Conservation (phyloP, 2,329 filamentous ascomycete genomes). For the Penicillium sp. region DNA sequence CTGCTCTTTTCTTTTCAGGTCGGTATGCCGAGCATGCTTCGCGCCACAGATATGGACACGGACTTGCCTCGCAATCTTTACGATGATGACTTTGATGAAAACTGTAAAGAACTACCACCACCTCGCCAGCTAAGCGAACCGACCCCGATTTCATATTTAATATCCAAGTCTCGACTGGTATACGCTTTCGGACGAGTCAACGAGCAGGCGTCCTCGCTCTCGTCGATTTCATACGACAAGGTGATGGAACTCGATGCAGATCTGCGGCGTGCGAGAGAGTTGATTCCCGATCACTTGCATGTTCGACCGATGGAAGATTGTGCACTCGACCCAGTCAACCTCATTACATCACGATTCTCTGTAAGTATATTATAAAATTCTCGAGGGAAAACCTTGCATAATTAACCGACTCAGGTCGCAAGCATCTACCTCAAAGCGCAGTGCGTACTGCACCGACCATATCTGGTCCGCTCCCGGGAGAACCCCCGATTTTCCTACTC, state of each 20-base stretch:
- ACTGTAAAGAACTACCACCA: conserved; percentile 59
- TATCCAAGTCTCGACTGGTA: conserved; percentile 49
- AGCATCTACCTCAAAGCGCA: conserved; percentile 87
- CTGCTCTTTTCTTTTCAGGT: conserved; percentile 69
- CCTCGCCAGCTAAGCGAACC: conserved; percentile 62
- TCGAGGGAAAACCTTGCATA: background rate
- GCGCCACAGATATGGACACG: conserved; percentile 67
- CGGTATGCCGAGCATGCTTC: conserved; percentile 69
- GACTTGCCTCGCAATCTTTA: conserved; percentile 64
- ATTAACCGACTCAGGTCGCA: conserved; percentile 58
- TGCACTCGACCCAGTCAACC: conserved; percentile 68
- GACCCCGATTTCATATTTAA: conserved; percentile 58
- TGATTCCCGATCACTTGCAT: conserved; percentile 78
- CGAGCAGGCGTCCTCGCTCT: conserved; percentile 47
- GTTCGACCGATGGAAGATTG: conserved; percentile 75
- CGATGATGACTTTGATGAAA: conserved; percentile 67
- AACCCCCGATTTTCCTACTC: conserved; percentile 85
- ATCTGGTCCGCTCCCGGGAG: conserved; percentile 75
- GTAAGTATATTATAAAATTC: conserved; percentile 29
- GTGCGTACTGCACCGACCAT: conserved; percentile 86
- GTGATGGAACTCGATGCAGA: conserved; percentile 64
- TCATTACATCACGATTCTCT: conserved; percentile 81
- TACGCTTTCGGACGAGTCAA: conserved; percentile 50
- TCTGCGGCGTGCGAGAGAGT: conserved; percentile 61
- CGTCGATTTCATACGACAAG: conserved; percentile 60